These are phyloP conservation scores for Cyberlindnera suaveolens DNA, from an alignment of 805 yeast genomes.

Conservation along the genomic window DNA sequence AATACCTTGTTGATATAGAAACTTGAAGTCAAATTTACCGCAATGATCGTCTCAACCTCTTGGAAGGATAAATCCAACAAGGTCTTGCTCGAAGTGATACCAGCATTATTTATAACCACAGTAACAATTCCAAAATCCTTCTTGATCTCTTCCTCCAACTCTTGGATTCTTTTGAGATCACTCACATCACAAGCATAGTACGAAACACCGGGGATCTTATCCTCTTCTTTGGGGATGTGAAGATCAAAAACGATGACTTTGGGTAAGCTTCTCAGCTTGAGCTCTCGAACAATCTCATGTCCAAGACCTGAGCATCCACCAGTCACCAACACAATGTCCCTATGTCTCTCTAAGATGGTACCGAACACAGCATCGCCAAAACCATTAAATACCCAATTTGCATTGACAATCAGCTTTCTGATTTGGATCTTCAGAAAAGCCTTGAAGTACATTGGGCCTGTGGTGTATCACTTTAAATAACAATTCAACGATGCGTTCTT, in stretches of 20 bases:
- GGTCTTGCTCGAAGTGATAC: conserved; percentile 53
- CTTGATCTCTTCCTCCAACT: conserved; percentile 34
- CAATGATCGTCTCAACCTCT: conserved; percentile 57
- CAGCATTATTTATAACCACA: conserved; percentile 82
- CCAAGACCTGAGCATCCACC: conserved; percentile 88
- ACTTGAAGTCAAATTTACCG: conserved; percentile 64
- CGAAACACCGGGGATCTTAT: conserved; percentile 32
- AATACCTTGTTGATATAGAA: conserved; percentile 65
- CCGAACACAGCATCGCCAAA: conserved; percentile 41
- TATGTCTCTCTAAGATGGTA: conserved; percentile 41
- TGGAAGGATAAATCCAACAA: conserved; percentile 46
- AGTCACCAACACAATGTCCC: conserved; percentile 68
- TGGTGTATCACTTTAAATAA: too few species aligned
- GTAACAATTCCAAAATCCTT: conserved; percentile 53
- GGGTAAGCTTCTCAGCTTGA: conserved; percentile 36
- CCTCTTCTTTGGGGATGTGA: conserved; percentile 23
- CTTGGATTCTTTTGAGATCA: conserved; percentile 36
- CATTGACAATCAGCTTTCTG: conserved; percentile 5
- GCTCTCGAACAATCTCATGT: conserved; percentile 42
- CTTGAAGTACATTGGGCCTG: conserved; percentile 3
- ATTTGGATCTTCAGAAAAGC: conserved; percentile 17
- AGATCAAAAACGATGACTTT: conserved; percentile 66
- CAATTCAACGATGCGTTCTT: too few species aligned
- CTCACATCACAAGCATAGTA: conserved; percentile 73
- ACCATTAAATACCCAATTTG: conserved; percentile 5